phyloP scores from a whole-genome alignment of 352 stramenopile species.

The Phytophthora quininea region DNA sequence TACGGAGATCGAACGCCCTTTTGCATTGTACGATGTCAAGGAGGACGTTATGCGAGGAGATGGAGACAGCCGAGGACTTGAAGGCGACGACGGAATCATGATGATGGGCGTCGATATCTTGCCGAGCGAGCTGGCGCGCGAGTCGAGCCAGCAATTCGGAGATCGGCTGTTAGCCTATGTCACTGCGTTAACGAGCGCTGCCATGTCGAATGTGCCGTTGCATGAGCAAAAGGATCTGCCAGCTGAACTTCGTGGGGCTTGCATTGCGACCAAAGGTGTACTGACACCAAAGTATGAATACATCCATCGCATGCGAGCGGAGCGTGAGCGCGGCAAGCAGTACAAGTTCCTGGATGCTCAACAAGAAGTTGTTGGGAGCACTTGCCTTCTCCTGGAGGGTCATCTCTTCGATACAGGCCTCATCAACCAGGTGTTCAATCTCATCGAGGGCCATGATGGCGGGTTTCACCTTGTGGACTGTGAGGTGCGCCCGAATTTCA shows the following conservation, averaged over 20 bases:
- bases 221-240: conserved; percentile 64
- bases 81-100: conserved; percentile 78
- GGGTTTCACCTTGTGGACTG: conserved; percentile 93
- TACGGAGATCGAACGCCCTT: conserved; percentile 95
- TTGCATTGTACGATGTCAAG: conserved; percentile 90
- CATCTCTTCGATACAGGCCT: conserved; percentile 97
- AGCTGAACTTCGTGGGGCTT: conserved; percentile 87
- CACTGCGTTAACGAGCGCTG: conserved; percentile 47
- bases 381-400: conserved; percentile 85
- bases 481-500: conserved; percentile 85
- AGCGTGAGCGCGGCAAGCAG: conserved; percentile 76
- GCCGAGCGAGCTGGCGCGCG: conserved; percentile 93
- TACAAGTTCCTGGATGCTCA: conserved; percentile 71
- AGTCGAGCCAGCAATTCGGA: conserved; percentile 96
- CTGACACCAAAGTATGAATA: conserved; percentile 91
- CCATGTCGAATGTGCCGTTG: conserved; percentile 60
- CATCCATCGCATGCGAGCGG: conserved; percentile 90
- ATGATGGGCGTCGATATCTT: conserved; percentile 97
- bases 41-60: conserved; percentile 73
- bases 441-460: conserved; percentile 90
- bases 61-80: conserved; percentile 49
- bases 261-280: conserved; percentile 90
- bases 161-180: conserved; percentile 92
- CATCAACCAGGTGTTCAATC: conserved; percentile 96
- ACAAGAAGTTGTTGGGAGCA: conserved; percentile 77